These are phyloP conservation scores for Taiozyma sp. DNA, from an alignment of 1,139 yeast genomes.

Conservation along the genomic window DNA sequence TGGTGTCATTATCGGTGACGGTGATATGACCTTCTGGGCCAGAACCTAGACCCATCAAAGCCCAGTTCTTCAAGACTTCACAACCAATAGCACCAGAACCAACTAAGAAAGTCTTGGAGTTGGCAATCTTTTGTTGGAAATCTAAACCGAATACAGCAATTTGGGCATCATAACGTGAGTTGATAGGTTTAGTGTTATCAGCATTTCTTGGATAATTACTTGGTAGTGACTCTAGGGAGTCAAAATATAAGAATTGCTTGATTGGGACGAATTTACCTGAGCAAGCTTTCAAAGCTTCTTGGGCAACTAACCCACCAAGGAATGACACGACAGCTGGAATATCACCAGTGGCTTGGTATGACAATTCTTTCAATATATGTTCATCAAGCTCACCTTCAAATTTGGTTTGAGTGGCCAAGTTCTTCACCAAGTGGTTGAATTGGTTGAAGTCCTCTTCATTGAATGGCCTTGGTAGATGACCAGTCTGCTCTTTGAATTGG, in stretches of 20 bases:
- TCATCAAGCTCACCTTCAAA: constrained; percentile 51
- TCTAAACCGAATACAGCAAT: constrained; percentile 88
- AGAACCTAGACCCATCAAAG: constrained; percentile 90
- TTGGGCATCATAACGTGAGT: constrained; percentile 86
- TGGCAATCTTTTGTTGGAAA: constrained; percentile 67
- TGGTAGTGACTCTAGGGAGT: constrained; percentile 79
- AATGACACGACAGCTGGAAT: constrained; percentile 87
- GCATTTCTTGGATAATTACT: constrained; percentile 56
- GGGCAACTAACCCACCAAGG: constrained; percentile 93
- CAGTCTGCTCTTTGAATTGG: constrained; percentile 56
- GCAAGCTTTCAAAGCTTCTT: constrained; percentile 91
- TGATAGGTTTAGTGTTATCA: constrained; percentile 67
- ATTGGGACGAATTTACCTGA: constrained; percentile 92
- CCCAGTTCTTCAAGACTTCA: constrained; percentile 98
- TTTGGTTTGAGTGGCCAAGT: constrained; percentile 44
- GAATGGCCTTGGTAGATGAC: constrained; percentile 71
- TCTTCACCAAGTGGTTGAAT: constrained; percentile 52
- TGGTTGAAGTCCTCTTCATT: constrained; percentile 72
- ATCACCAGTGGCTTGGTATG: constrained; percentile 89
- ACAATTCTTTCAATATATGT: constrained; percentile 60
- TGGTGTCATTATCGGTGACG: constrained; percentile 91
- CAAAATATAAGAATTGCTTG: constrained; percentile 88
- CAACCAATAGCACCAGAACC: constrained; percentile 99
- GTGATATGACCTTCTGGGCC: constrained; percentile 82
- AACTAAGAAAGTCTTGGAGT: constrained; percentile 80